Evolutionary conservation across 306 rosid genomes (phyloP).

Genomic region (Cucurbita ficifolia): DNA sequence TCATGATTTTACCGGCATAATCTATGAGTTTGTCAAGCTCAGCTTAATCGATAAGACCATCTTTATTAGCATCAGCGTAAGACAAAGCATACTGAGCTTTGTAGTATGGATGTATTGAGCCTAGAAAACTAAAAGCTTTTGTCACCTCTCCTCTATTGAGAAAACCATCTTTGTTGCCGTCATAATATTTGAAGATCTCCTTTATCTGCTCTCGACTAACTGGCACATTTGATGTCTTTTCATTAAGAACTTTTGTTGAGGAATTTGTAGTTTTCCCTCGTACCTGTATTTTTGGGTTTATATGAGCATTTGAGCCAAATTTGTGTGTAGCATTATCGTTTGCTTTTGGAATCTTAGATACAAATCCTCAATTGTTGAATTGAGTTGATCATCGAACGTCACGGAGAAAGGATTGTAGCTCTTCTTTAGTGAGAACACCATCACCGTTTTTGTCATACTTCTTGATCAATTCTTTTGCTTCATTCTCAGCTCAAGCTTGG

Average conservation of each 20-base stretch:
- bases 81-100: background rate
- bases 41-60: slow-evolving; percentile 1
- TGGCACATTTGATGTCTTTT: background rate
- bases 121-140: background rate
- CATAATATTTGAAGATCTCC: too few species aligned
- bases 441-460: too few species aligned
- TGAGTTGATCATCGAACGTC: too few species aligned
- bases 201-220: background rate
- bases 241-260: background rate
- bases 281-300: background rate
- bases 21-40: background rate
- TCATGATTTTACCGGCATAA: background rate
- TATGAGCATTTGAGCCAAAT: background rate
- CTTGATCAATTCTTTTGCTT: too few species aligned
- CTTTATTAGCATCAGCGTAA: slow-evolving; percentile 2
- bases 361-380: too few species aligned
- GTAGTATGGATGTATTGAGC: background rate
- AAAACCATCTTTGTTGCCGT: too few species aligned
- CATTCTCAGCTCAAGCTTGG: too few species aligned
- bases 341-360: background rate
- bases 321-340: background rate
- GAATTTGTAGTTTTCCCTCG: background rate
- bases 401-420: too few species aligned
- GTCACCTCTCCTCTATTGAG: background rate
- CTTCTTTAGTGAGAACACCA: background rate